Conservation (phyloP, 208 protist genomes). For the Trypanosoma vivax region DNA sequence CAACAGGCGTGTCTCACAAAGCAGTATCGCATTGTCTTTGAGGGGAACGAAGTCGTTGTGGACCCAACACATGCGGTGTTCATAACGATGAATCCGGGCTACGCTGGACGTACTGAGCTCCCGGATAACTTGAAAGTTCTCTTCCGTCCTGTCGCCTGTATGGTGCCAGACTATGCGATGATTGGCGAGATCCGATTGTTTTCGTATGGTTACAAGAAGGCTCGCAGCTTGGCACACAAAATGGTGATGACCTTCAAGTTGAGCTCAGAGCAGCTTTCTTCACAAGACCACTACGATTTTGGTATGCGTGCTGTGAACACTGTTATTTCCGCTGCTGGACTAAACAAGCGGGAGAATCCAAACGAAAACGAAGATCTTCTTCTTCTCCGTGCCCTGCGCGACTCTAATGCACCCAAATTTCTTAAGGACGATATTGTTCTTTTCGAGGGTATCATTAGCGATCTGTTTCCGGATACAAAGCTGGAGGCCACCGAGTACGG, state of each 20-base stretch:
- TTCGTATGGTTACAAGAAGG: conserved; percentile 97
- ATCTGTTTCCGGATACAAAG: conserved; percentile 96
- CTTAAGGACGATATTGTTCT: conserved; percentile 91
- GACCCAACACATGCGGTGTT: conserved; percentile 94
- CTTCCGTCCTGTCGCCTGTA: conserved; percentile 97
- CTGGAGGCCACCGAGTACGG: conserved; percentile 92
- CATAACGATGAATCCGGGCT: conserved; percentile 99
- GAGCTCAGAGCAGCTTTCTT: conserved; percentile 97
- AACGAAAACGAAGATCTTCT: conserved; percentile 92
- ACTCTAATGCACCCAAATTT: conserved; percentile 99
- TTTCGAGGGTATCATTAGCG: conserved; percentile 97
- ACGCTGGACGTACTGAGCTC: conserved; percentile 97
- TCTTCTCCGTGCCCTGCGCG: conserved; percentile 92
- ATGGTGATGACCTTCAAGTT: conserved; percentile 98
- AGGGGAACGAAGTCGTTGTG: conserved; percentile 91
- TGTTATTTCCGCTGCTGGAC: conserved; percentile 96
- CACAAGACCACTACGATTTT: conserved; percentile 99
- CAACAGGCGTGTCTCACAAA: conserved; percentile 91
- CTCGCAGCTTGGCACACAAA: conserved; percentile 91
- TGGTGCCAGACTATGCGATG: conserved; percentile 99
- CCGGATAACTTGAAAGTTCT: conserved; percentile 98
- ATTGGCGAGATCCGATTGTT: conserved; percentile 98
- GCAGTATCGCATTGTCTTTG: conserved; percentile 92
- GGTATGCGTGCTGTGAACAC: conserved; percentile 99
- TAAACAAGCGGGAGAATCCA: conserved; percentile 91